Percentiles rank a stretch among this genome's conserved stretches.
These are phyloP conservation scores for Ceratocystis eucalypticola DNA, from an alignment of 2,329 filamentous ascomycete genomes.

Conservation along the genomic window DNA sequence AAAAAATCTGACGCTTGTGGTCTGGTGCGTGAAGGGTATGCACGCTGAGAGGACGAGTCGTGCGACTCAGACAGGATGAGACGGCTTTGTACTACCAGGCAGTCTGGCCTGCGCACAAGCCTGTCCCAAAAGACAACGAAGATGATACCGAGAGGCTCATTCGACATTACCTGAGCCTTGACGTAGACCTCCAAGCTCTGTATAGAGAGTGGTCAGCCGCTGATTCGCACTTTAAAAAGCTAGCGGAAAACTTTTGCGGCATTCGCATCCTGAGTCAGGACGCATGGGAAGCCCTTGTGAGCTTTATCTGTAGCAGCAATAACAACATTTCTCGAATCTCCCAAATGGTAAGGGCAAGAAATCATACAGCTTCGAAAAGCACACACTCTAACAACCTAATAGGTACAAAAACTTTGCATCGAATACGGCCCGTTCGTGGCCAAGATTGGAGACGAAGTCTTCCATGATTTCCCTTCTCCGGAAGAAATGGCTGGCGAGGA, in stretches of 20 bases:
- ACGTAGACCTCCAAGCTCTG: constrained; percentile 57
- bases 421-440: constrained; percentile 72
- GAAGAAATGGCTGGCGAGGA: constrained; percentile 54
- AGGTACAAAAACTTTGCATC: constrained; percentile 74
- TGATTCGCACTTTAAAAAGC: constrained; percentile 79
- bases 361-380: background rate
- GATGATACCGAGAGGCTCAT: constrained; percentile 66
- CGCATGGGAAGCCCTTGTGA: constrained; percentile 84
- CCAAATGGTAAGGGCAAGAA: constrained; percentile 55
- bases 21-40: constrained; percentile 47
- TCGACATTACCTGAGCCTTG: constrained; percentile 75
- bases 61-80: constrained; percentile 73
- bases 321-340: constrained; percentile 94
- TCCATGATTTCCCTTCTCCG: constrained; percentile 78
- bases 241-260: constrained; percentile 75
- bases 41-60: constrained; percentile 68
- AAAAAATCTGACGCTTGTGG: constrained; percentile 12
- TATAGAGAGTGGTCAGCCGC: constrained; percentile 78
- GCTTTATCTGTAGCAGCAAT: constrained; percentile 97
- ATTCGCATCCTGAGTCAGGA: constrained; percentile 89
- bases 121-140: constrained; percentile 19
- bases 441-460: constrained; percentile 52
- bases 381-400: background rate
- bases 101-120: constrained; percentile 37
- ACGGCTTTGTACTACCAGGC: constrained; percentile 67